Base-by-base conservation (phyloP, 768 basidiomycete genomes). In the Russula brevipes region DNA sequence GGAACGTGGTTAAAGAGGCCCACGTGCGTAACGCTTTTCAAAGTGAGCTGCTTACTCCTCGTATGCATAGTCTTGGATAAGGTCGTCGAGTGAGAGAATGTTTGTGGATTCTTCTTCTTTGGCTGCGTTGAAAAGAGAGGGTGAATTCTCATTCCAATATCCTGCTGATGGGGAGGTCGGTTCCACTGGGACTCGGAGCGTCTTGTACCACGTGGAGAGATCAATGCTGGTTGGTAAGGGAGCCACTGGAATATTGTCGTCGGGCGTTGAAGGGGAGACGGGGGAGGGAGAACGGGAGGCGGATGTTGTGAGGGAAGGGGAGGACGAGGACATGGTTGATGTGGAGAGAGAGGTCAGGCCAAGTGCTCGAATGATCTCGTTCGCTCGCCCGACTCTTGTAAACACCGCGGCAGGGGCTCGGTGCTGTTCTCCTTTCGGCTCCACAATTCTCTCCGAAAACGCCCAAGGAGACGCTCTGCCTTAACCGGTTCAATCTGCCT, bases 201-300 rank as follows among this genome's bases (percentile, higher is more conserved):
- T 72, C 54, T 78, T 75, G 69, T 83, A 85, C 87, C 88, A 89
- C 30, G 85, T 77, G 33, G 79, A 75, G 41, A 80, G 74, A 64
- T 82, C 82, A 54, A 80, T 73, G 62, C 80, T 80, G 55, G 77
- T 80, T 52, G 82, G 84, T 54, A 85, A 80, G 63, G 78, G 70
- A 50, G 83, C 72, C 7, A 79, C 75, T 59, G 82, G 80, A 0
- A 79, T 70, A n/a, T 75, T 74, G 69, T 88, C 85, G 14, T 86
- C 86, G 57, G 89, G 87, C 0, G 88, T 89, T 51, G 78, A 76
- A 6, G 88, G 88, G 0, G 88, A 87, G 47, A 76, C 74, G 6
- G 89, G 89, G 0, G 89, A 89, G 1, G 87, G 81, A 4, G 88
- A 89, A 50, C 89, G 85, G 58, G 89, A 88, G 70, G 76, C 30